phyloP scores from a whole-genome alignment of 2,329 filamentous ascomycete species.

The Colletotrichum chlorophyti region DNA sequence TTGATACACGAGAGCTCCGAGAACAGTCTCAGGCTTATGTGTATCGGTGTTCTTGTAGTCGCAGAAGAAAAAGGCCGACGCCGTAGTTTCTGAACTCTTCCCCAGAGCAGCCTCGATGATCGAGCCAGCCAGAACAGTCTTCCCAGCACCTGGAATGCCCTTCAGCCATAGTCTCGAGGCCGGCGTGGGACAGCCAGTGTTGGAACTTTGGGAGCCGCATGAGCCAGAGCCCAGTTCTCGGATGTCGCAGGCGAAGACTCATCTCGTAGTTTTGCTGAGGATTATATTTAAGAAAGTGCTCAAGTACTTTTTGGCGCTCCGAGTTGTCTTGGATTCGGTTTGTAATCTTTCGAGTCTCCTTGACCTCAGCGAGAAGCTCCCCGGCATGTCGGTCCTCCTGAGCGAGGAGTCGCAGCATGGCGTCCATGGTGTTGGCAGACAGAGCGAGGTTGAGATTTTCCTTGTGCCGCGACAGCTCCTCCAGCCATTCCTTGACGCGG shows the following conservation, averaged over 20 bases:
- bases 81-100: background rate
- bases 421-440: background rate
- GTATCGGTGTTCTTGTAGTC: background rate
- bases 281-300: background rate
- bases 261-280: constrained; percentile 8
- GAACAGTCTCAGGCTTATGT: background rate
- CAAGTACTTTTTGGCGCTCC: rapidly evolving
- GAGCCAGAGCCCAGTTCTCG: background rate
- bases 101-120: background rate
- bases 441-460: background rate
- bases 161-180: background rate
- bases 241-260: background rate
- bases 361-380: background rate
- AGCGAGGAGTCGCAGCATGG: background rate
- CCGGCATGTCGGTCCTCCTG: rapidly evolving
- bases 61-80: constrained; percentile 9
- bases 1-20: background rate
- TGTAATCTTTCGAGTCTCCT: background rate
- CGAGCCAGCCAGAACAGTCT: background rate
- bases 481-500: background rate
- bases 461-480: background rate
- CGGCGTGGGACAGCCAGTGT: background rate
- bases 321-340: background rate
- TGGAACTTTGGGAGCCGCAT: background rate
- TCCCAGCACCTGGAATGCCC: background rate